Conservation (phyloP, 805 yeast species). For the Scheffersomyces spartinae region DNA sequence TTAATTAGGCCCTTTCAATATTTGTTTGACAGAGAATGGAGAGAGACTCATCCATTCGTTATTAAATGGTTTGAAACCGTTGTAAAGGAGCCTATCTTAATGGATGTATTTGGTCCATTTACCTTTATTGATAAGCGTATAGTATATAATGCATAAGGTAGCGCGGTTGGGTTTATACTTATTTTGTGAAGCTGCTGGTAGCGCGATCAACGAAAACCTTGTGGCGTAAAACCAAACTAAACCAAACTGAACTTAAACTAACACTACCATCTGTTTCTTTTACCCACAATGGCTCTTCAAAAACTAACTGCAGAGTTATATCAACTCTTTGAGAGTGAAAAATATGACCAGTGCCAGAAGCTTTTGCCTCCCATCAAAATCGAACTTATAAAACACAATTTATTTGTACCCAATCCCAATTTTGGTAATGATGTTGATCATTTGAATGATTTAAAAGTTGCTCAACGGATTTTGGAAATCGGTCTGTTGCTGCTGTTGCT, state of each 20-base stretch:
- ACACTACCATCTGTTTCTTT: too few relatives aligned
- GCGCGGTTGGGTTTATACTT: too few relatives aligned
- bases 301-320: slow-evolving; percentile 61
- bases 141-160: too few relatives aligned
- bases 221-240: too few relatives aligned
- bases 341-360: slow-evolving; percentile 49
- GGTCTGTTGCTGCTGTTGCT: slow-evolving; percentile 78
- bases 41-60: slow-evolving; percentile 47
- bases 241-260: too few relatives aligned
- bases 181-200: too few relatives aligned
- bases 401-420: slow-evolving; percentile 53
- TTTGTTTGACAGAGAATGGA: slow-evolving; percentile 58
- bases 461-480: slow-evolving; percentile 76
- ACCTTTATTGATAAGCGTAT: too few relatives aligned
- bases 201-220: too few relatives aligned
- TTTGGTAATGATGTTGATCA: slow-evolving; percentile 24
- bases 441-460: slow-evolving; percentile 59
- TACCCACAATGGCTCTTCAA: slow-evolving; percentile 53
- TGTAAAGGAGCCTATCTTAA: too few relatives aligned
- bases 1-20: slow-evolving; percentile 40
- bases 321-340: slow-evolving; percentile 45
- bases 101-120: too few relatives aligned
- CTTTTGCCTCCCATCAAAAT: slow-evolving; percentile 65
- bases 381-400: slow-evolving; percentile 64
- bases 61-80: slow-evolving; percentile 65